Evolutionary conservation across 805 yeast genomes (phyloP).

Genomic region (Ogataea henricii): DNA sequence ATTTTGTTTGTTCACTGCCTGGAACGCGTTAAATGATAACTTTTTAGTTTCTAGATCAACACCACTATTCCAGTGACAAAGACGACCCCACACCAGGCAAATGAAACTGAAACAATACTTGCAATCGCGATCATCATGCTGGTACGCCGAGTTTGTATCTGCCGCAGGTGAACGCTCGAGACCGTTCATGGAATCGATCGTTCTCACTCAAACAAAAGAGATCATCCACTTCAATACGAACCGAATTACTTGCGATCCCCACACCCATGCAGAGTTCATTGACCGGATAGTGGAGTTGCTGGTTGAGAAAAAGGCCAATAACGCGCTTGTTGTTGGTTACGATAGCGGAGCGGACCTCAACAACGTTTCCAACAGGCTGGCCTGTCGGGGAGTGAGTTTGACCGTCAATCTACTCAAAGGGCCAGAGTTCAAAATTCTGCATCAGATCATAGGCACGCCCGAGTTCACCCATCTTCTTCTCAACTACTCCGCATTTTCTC

Average conservation of each 20-base stretch:
- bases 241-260: not conserved
- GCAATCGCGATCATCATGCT: not conserved
- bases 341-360: constrained; percentile 31
- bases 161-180: not conserved
- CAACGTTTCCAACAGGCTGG: constrained; percentile 31
- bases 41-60: not conserved
- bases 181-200: not conserved
- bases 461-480: constrained; percentile 43
- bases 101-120: not conserved
- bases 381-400: constrained; percentile 40
- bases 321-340: constrained; percentile 48
- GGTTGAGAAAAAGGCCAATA: constrained; percentile 32
- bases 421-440: constrained; percentile 46
- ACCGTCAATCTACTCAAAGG: constrained; percentile 43
- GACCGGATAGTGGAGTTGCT: constrained; percentile 43
- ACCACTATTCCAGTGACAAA: no score
- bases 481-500: constrained; percentile 36
- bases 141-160: not conserved
- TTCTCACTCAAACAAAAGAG: not conserved
- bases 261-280: constrained; percentile 38
- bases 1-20: constrained; percentile 3
- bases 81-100: not conserved
- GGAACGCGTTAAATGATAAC: not conserved
- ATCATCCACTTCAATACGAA: not conserved
- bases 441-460: constrained; percentile 40